phyloP scores from a whole-genome alignment of 2,329 filamentous ascomycete species.

The Penicillium frequentans region DNA sequence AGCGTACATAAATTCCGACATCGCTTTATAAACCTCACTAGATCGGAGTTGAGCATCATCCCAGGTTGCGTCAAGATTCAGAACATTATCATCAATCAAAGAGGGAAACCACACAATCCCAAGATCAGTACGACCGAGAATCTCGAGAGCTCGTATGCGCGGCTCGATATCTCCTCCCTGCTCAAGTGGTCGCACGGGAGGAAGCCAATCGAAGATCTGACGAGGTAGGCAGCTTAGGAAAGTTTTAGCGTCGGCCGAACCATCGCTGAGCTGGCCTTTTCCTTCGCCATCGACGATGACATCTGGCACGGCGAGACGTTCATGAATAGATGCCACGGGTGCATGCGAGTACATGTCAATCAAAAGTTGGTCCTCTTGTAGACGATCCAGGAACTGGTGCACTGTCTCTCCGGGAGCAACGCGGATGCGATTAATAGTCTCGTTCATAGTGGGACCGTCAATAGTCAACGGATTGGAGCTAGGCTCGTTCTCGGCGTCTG shows the following conservation, averaged over 20 bases:
- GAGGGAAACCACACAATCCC: background rate
- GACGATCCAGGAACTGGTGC: background rate
- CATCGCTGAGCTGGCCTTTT: background rate
- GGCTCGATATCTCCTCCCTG: background rate
- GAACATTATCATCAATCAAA: background rate
- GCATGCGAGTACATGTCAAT: background rate
- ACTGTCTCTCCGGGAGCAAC: background rate
- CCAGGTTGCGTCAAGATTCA: background rate
- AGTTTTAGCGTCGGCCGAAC: background rate
- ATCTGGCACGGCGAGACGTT: background rate
- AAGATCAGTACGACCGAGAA: background rate
- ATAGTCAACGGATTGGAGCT: background rate
- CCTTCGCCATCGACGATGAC: background rate
- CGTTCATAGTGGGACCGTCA: background rate
- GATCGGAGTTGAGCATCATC: background rate
- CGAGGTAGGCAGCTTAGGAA: background rate
- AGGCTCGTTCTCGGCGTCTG: background rate
- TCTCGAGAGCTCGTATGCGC: background rate
- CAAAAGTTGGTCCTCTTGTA: background rate
- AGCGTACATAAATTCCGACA: background rate
- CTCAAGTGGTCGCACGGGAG: background rate
- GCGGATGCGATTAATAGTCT: background rate
- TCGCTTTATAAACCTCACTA: background rate
- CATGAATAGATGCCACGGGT: background rate
- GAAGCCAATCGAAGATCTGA: background rate